Evolutionary conservation across 345 rosid species (phyloP).

Genomic region (Hibiscus mutabilis): DNA sequence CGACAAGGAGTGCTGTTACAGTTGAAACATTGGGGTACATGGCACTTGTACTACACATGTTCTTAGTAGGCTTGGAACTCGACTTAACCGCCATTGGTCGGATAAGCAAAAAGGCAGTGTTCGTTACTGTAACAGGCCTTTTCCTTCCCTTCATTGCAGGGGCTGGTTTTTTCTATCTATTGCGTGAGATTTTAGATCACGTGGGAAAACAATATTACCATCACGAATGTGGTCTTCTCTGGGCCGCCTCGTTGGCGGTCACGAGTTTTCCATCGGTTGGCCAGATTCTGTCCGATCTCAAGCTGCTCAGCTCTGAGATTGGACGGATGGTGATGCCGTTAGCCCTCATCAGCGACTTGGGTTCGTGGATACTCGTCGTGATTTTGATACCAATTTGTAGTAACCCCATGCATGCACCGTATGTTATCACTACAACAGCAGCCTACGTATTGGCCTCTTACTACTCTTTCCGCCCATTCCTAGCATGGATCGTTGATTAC

Average conservation of each 20-base stretch:
- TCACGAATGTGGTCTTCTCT: background rate
- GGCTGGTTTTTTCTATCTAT: constrained; percentile 5
- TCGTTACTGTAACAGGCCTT: background rate
- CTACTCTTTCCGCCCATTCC: constrained; percentile 52
- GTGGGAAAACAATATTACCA: background rate
- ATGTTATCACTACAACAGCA: constrained; percentile 52
- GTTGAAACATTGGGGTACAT: constrained; percentile 29
- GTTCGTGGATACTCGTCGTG: constrained; percentile 61
- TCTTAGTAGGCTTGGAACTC: constrained; percentile 41
- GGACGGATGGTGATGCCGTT: constrained; percentile 85
- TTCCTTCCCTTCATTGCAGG: background rate
- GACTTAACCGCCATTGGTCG: constrained; percentile 21
- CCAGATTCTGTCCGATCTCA: constrained; percentile 70
- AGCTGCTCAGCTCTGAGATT: constrained; percentile 66
- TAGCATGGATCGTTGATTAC: constrained; percentile 48
- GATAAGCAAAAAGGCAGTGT: constrained; percentile 12
- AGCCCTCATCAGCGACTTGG: constrained; percentile 74
- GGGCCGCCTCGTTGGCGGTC: constrained; percentile 22
- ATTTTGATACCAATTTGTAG: constrained; percentile 59
- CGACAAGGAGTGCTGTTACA: background rate
- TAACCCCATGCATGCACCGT: constrained; percentile 44
- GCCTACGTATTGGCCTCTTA: constrained; percentile 43
- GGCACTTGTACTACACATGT: constrained; percentile 29
- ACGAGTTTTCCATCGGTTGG: constrained; percentile 88
- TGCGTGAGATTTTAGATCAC: background rate